phyloP scores from a whole-genome alignment of 2,329 filamentous ascomycete species.

The Claviceps pusilla region DNA sequence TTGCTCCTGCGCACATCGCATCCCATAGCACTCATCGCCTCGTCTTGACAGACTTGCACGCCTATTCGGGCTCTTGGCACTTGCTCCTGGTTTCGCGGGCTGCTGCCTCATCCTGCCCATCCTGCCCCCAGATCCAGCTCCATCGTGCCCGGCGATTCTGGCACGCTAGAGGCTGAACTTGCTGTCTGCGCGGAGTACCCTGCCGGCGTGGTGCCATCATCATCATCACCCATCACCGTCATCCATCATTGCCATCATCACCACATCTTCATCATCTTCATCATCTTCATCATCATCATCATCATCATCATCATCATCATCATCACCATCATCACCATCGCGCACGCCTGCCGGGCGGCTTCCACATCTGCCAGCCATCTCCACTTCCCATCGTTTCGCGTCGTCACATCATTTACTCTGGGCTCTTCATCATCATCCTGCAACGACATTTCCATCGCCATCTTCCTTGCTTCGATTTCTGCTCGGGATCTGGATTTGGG shows the following conservation, averaged over 20 bases:
- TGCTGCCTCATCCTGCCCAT: background rate
- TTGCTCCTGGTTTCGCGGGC: background rate
- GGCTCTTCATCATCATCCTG: background rate
- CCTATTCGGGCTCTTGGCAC: background rate
- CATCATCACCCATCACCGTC: background rate
- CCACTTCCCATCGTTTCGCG: conserved; percentile 1
- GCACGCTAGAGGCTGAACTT: background rate
- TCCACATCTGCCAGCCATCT: conserved; percentile 3
- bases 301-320: no score
- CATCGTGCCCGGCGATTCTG: background rate
- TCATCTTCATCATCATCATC: no score
- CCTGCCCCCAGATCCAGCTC: background rate
- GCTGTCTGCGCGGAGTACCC: background rate
- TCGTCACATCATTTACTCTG: background rate
- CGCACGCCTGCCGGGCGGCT: background rate
- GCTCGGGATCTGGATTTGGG: no score
- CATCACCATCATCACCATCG: background rate
- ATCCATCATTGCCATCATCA: background rate
- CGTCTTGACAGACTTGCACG: background rate
- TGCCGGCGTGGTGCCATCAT: conserved; percentile 4
- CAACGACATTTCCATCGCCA: background rate
- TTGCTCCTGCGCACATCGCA: background rate
- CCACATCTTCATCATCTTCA: background rate
- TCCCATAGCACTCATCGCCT: conserved; percentile 1
- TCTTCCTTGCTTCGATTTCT: background rate